Base-by-base conservation (phyloP, 768 basidiomycete genomes). In the Rubroboletus satanas region DNA sequence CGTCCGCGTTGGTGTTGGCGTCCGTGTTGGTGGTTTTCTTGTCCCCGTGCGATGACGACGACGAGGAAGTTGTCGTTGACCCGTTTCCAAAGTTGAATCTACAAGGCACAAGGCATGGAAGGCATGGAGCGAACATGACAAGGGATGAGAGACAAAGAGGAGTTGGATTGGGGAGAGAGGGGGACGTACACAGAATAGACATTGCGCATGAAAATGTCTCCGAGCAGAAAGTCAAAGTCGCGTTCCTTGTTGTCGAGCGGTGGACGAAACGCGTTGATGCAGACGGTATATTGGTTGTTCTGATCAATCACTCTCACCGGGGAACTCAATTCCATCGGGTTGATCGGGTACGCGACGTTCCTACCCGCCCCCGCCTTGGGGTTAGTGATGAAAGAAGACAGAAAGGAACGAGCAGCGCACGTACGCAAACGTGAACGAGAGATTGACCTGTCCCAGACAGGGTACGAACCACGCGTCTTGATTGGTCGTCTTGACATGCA, bases 141-240 rank as follows among this genome's bases (percentile, higher is more conserved):
- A 21, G 21, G 21, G 21, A 21, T 21, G 21, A 21, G 21, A 21
- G 21, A 21, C 1, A 21, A 21, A 21, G 21, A 21, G 21, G 21
- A 21, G 21, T 21, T 21, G 21, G 21, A 21, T 21, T 21, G 21
- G 1, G 9, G 11, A 0, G 6, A 3, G 17, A 21, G 17, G 7
- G 54, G 21, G 4, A 5, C 75, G 5, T 64, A 78, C 76, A 77
- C 72, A 0, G 73, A 66, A 51, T 79, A 78, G 26, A 76, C 74
- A 50, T 79, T 79, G 33, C 78, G 74, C 60, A 79, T 70, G 63
- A 77, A 78, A 5, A 74, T 66, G 55, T 75, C 75, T 2, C 78
- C 78, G 38, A 78, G 69, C 2, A 75, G 45, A n/a, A 70, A 69
- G 26, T 79, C 78, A 29, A 73, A 66, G 14, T 68, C 76, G 47